Evolutionary conservation across 306 rosid genomes (phyloP).

Genomic region (Corylus americana): DNA sequence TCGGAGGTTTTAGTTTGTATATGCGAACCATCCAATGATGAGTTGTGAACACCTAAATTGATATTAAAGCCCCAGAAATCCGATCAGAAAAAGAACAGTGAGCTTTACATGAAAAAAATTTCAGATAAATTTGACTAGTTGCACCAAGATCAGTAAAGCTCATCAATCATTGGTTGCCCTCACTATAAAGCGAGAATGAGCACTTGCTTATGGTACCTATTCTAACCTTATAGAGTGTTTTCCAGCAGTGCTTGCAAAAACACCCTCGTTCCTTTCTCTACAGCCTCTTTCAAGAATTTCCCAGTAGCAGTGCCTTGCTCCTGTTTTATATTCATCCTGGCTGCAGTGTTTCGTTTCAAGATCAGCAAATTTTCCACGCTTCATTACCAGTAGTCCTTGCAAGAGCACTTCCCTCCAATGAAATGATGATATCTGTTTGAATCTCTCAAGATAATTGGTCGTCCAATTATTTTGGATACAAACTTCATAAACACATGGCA

Average conservation of each 20-base stretch:
- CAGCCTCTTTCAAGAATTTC: background rate
- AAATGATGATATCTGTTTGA: slow-evolving; percentile 32
- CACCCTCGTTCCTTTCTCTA: no score
- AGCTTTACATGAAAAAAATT: background rate
- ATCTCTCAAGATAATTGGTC: slow-evolving; percentile 32
- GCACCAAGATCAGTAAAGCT: background rate
- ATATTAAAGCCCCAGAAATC: background rate
- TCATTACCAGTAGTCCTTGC: slow-evolving; percentile 23
- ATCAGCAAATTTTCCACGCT: background rate
- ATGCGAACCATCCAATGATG: slow-evolving; percentile 99
- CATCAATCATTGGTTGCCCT: background rate
- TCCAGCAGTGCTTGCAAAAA: no score
- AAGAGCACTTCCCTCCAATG: slow-evolving; percentile 19
- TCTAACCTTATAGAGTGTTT: no score
- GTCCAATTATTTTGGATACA: slow-evolving; percentile 22
- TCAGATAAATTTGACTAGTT: background rate
- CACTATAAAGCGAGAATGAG: background rate
- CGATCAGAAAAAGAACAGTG: slow-evolving; percentile 12
- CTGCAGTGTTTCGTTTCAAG: background rate
- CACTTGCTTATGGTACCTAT: background rate
- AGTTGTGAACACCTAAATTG: slow-evolving; percentile 84
- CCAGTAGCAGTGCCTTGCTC: background rate
- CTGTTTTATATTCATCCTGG: background rate
- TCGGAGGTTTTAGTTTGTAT: slow-evolving; percentile 86
- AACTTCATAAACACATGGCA: slow-evolving; percentile 33